phyloP scores from a whole-genome alignment of 106 monocot genomes.

The Triglochin maritima region DNA sequence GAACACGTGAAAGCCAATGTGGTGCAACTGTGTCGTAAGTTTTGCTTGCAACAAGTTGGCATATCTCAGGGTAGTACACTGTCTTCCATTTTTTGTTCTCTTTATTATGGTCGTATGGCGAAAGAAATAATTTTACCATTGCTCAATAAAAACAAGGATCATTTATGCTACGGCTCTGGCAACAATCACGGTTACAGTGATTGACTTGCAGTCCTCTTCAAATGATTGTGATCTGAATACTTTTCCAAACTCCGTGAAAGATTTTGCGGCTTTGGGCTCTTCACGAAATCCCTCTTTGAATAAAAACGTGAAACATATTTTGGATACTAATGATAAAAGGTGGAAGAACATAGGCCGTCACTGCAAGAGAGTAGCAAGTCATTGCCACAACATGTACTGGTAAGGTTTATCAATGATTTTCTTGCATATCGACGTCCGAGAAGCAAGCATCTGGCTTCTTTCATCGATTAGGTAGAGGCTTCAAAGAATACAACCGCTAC shows the following conservation, averaged over 20 bases:
- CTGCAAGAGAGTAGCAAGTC: neutral
- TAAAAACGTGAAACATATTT: no score
- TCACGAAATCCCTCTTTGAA: no score
- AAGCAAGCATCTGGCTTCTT: slow-evolving; percentile 47
- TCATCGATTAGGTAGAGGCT: slow-evolving; percentile 58
- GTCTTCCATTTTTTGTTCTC: slow-evolving; percentile 78
- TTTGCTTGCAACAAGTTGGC: slow-evolving; percentile 70
- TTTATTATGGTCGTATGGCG: slow-evolving; percentile 77
- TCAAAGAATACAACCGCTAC: slow-evolving; percentile 66
- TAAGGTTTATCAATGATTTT: slow-evolving; percentile 84
- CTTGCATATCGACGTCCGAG: slow-evolving; percentile 71
- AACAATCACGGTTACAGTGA: neutral
- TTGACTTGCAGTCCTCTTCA: neutral
- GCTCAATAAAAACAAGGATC: slow-evolving; percentile 25
- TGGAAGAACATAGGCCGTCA: neutral
- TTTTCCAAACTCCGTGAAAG: no score
- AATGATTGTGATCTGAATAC: no score
- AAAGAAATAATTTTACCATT: slow-evolving; percentile 49
- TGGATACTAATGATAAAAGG: no score
- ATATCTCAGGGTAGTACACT: slow-evolving; percentile 70
- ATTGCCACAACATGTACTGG: slow-evolving; percentile 23
- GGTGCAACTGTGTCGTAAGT: slow-evolving; percentile 36
- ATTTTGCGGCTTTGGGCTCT: no score
- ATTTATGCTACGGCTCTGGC: neutral
- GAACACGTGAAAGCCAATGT: slow-evolving; percentile 62